Conservation (phyloP, 495 filamentous ascomycete species). For the Neurospora sp. region DNA sequence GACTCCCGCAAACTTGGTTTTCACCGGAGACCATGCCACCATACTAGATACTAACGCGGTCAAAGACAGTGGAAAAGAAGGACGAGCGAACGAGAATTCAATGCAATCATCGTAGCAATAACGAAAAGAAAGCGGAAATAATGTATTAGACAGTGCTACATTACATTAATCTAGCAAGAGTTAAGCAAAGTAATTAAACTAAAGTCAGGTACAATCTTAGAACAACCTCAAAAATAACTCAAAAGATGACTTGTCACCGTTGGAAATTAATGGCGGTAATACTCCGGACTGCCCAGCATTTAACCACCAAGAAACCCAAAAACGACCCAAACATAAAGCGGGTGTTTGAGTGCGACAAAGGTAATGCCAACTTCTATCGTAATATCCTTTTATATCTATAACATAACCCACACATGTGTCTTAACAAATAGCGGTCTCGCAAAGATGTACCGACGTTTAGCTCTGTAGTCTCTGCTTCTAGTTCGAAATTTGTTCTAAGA, state of each 20-base stretch:
- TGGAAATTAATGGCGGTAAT: background rate
- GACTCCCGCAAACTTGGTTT: too few relatives aligned
- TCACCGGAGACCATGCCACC: too few relatives aligned
- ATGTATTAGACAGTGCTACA: background rate
- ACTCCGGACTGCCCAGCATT: background rate
- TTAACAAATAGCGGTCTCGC: background rate
- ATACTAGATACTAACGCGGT: too few relatives aligned
- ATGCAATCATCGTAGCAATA: too few relatives aligned
- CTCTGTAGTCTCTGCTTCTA: rapidly evolving
- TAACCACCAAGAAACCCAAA: background rate
- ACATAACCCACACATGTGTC: background rate
- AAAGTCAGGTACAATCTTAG: background rate
- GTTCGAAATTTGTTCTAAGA: too few relatives aligned
- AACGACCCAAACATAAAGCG: background rate
- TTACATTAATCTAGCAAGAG: background rate
- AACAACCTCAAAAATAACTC: background rate
- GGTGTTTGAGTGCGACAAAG: background rate
- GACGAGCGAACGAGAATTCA: too few relatives aligned
- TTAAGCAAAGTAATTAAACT: background rate
- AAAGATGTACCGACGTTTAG: background rate
- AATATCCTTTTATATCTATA: too few relatives aligned
- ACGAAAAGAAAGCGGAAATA: too few relatives aligned
- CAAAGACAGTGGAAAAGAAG: background rate
- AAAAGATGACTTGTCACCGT: too few relatives aligned
- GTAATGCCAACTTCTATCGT: background rate